Evolutionary conservation across 257 asterid species (phyloP).

Genomic region (Solanum ossicruentum): DNA sequence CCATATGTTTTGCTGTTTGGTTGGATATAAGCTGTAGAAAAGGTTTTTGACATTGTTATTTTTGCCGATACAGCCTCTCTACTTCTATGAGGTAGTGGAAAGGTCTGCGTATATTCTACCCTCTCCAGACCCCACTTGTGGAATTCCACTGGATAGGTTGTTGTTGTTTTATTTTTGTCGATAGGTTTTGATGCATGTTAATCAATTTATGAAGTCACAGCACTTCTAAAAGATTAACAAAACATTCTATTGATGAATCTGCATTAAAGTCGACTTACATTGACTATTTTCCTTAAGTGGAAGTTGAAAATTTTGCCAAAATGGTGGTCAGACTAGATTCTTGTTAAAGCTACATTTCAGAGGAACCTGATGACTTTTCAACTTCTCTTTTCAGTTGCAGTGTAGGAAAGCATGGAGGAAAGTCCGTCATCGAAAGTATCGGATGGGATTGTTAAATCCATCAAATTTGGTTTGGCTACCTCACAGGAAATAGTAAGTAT

Average conservation of each 20-base stretch:
- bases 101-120: too few relatives aligned
- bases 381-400: not conserved
- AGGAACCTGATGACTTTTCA: not conserved
- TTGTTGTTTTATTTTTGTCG: not conserved
- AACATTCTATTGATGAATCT: not conserved
- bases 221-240: not conserved
- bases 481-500: conserved; percentile 73
- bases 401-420: conserved; percentile 46
- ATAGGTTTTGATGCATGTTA: not conserved
- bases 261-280: not conserved
- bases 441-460: conserved; percentile 48
- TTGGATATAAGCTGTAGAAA: not conserved
- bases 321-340: not conserved
- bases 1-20: not conserved
- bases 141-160: too few relatives aligned
- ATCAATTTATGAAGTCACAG: not conserved
- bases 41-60: not conserved
- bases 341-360: not conserved
- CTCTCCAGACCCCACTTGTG: too few relatives aligned
- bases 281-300: not conserved
- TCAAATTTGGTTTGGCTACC: conserved; percentile 67
- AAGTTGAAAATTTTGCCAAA: not conserved
- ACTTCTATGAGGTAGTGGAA: too few relatives aligned
- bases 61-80: not conserved
- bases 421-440: conserved; percentile 15